Conservation (phyloP, 495 filamentous ascomycete species). For the Jackrogersella minutella region DNA sequence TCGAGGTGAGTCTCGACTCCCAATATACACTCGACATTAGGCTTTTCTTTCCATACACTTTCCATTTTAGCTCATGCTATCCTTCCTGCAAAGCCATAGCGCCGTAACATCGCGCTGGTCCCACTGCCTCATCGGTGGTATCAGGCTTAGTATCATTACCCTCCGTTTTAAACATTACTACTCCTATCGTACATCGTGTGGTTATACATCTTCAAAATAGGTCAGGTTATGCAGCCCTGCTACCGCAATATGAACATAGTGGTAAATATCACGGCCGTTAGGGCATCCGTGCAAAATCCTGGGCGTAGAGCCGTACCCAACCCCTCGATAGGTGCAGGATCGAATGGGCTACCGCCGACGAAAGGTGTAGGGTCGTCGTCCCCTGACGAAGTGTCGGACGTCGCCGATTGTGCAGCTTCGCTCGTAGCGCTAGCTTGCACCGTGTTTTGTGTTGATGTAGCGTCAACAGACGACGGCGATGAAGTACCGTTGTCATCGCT, state of each 20-base stretch:
- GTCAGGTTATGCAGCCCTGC: not conserved
- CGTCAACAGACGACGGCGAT: constrained; percentile 7
- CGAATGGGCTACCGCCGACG: constrained; percentile 32
- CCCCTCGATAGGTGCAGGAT: constrained; percentile 22
- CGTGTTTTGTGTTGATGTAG: constrained; percentile 23
- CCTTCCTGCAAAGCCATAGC: not conserved
- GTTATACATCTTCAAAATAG: constrained; percentile 12
- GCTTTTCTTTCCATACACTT: not conserved
- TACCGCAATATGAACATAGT: constrained; percentile 25
- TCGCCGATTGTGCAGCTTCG: constrained; percentile 17
- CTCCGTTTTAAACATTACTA: constrained; percentile 34
- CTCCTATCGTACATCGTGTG: constrained; percentile 7
- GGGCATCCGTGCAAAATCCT: constrained; percentile 7
- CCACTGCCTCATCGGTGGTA: not conserved
- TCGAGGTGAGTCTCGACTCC: constrained; percentile 11
- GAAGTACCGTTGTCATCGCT: not conserved
- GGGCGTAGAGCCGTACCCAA: not conserved
- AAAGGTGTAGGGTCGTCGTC: constrained; percentile 25
- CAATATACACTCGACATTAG: constrained; percentile 8
- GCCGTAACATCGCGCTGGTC: not conserved
- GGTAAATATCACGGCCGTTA: constrained; percentile 18
- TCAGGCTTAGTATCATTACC: not conserved
- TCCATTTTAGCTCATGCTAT: not conserved
- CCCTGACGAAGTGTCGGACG: constrained; percentile 7
- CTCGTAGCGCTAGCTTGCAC: constrained; percentile 18